Conservation (phyloP, 345 rosid genomes). For the Pugionium cornutum region DNA sequence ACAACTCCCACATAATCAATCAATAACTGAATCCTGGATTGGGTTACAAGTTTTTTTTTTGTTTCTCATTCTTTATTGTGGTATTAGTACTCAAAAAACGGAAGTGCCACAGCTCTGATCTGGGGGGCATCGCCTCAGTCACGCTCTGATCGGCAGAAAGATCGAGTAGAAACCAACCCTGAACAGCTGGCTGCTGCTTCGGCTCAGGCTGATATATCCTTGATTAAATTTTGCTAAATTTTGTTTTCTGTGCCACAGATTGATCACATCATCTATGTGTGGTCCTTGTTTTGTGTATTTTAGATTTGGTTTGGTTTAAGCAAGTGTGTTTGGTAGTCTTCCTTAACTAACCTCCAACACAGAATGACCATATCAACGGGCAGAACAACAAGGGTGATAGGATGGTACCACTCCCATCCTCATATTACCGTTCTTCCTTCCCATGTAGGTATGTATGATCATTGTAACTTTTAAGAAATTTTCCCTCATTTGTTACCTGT, state of each 20-base stretch:
- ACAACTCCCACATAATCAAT: too few relatives aligned
- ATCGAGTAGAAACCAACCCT: conserved; percentile 96
- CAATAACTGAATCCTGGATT: too few relatives aligned
- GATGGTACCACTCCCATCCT: conserved; percentile 99
- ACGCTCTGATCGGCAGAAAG: conserved; percentile 91
- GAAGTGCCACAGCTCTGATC: conserved; percentile 76
- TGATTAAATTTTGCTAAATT: neutral
- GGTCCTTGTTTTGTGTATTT: too few relatives aligned
- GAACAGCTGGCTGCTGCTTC: conserved; percentile 99
- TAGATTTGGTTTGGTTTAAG: neutral
- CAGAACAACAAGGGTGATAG: conserved; percentile 88
- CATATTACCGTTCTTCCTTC: conserved; percentile 98
- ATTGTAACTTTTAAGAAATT: neutral
- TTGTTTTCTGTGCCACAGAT: neutral
- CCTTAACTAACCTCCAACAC: conserved; percentile 55
- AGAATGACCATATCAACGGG: conserved; percentile 82
- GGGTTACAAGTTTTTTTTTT: too few relatives aligned
- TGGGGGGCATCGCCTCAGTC: conserved; percentile 99
- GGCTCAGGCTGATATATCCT: conserved; percentile 99
- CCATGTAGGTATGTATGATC: conserved; percentile 72
- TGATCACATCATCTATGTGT: neutral
- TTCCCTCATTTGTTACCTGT: too few relatives aligned
- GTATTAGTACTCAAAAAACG: conserved; percentile 60
- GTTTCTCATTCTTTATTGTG: too few relatives aligned
- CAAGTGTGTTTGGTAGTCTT: conserved; percentile 9